A percentile compares a stretch with the other conserved stretches of the same genome.
These are phyloP conservation scores for Wallacemonas sp. DNA, from an alignment of 208 protist genomes.

Conservation along the genomic window DNA sequence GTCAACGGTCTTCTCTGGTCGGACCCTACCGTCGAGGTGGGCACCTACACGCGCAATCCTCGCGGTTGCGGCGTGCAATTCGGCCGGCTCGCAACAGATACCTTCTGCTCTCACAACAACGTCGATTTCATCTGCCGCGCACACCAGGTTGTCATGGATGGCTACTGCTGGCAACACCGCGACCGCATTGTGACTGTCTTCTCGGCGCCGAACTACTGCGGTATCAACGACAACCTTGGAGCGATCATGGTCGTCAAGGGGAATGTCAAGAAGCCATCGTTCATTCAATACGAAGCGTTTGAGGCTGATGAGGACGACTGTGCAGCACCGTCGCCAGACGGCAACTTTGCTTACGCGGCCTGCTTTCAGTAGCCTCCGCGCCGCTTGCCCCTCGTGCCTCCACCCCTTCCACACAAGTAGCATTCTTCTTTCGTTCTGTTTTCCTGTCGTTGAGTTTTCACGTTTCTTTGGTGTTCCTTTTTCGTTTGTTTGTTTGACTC, in stretches of 20 bases:
- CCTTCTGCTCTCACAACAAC: constrained; percentile 96
- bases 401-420: not conserved
- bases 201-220: constrained; percentile 79
- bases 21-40: constrained; percentile 92
- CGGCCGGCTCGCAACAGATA: constrained; percentile 89
- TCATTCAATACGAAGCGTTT: constrained; percentile 36
- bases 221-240: constrained; percentile 31
- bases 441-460: too few species aligned
- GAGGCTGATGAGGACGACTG: constrained; percentile 13
- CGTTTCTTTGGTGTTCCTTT: not conserved
- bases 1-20: constrained; percentile 98
- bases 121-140: constrained; percentile 95
- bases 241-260: constrained; percentile 30
- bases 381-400: not conserved
- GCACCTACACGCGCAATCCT: constrained; percentile 94
- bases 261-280: constrained; percentile 16
- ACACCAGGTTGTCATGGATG: constrained; percentile 92
- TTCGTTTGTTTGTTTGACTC: not conserved
- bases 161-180: constrained; percentile 63
- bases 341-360: constrained; percentile 25
- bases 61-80: constrained; percentile 98
- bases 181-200: constrained; percentile 64
- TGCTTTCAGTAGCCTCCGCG: constrained; percentile 21
- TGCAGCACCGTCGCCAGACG: not conserved
- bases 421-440: not conserved